Percentiles rank a stretch among this genome's conserved stretches.
These are phyloP conservation scores for Boechera retrofracta DNA, from an alignment of 345 rosid species.

Conservation along the genomic window DNA sequence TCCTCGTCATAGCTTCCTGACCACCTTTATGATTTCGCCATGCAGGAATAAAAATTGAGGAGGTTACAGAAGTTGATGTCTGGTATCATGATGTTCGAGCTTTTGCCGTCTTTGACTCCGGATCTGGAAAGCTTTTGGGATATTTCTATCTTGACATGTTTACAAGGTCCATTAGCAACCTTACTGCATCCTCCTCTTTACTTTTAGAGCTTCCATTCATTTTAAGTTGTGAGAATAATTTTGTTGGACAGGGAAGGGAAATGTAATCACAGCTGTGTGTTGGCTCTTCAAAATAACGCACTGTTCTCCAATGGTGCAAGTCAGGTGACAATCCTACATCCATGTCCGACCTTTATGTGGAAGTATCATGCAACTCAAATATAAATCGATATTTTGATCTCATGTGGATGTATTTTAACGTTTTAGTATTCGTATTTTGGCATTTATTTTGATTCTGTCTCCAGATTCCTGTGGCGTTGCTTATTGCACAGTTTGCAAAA, in stretches of 20 bases:
- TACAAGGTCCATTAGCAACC: slow-evolving; percentile 57
- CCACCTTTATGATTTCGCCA: slow-evolving; percentile 27
- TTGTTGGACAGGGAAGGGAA: slow-evolving; percentile 78
- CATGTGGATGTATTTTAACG: slow-evolving; percentile 21
- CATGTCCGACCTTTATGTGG: slow-evolving; percentile 14
- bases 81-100: slow-evolving; percentile 79
- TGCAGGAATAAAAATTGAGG: slow-evolving; percentile 83
- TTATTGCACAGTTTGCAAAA: slow-evolving; percentile 76
- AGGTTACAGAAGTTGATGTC: slow-evolving; percentile 65
- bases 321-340: slow-evolving; percentile 54
- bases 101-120: slow-evolving; percentile 79
- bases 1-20: slow-evolving; percentile 15
- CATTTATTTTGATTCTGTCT: slow-evolving; percentile 29
- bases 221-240: slow-evolving; percentile 15
- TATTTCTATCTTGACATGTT: slow-evolving; percentile 90
- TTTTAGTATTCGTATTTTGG: background rate
- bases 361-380: slow-evolving; percentile 24
- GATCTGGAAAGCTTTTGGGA: slow-evolving; percentile 81
- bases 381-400: slow-evolving; percentile 22
- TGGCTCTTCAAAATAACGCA: slow-evolving; percentile 89
- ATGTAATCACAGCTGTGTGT: slow-evolving; percentile 77
- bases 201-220: slow-evolving; percentile 24
- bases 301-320: slow-evolving; percentile 57
- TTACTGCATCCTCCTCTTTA: slow-evolving; percentile 26
- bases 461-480: slow-evolving; percentile 77